These are phyloP conservation scores for Talaromyces sp. DNA, from an alignment of 2,329 filamentous ascomycete species.

Conservation along the genomic window DNA sequence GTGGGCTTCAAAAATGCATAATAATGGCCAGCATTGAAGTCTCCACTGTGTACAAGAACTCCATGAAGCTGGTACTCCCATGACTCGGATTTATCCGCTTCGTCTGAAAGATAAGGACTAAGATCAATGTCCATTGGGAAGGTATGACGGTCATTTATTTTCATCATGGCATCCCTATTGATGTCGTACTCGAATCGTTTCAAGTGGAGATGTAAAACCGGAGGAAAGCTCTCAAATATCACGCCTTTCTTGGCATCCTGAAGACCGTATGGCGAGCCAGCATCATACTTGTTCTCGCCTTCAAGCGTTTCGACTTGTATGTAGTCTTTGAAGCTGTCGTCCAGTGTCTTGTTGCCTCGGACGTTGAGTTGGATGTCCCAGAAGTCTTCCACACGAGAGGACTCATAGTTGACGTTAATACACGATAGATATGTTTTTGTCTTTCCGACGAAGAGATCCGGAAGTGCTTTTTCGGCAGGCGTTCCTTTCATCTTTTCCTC, in stretches of 20 bases:
- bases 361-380: constrained; percentile 99
- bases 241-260: constrained; percentile 98
- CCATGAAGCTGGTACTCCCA: constrained; percentile 93
- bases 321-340: constrained; percentile 95
- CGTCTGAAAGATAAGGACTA: constrained; percentile 78
- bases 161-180: constrained; percentile 96
- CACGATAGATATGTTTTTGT: constrained; percentile 99
- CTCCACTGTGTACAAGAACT: constrained; percentile 92
- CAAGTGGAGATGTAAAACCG: constrained; percentile 88
- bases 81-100: constrained; percentile 80
- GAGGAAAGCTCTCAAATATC: constrained; percentile 92
- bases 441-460: constrained; percentile 92
- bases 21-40: constrained; percentile 95
- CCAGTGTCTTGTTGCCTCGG: constrained; percentile 83
- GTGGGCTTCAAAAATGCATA: constrained; percentile 94
- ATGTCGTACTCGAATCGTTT: constrained; percentile 99
- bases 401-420: constrained; percentile 98
- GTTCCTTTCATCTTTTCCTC: constrained; percentile 99
- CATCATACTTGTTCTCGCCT: constrained; percentile 97
- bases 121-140: constrained; percentile 57
- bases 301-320: constrained; percentile 95
- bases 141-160: constrained; percentile 62
- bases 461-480: constrained; percentile 79
- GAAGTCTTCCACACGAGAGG: constrained; percentile 91
- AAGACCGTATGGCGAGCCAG: constrained; percentile 80